Conservation (phyloP, 305 asterid genomes). For the Fraxinus platypoda region DNA sequence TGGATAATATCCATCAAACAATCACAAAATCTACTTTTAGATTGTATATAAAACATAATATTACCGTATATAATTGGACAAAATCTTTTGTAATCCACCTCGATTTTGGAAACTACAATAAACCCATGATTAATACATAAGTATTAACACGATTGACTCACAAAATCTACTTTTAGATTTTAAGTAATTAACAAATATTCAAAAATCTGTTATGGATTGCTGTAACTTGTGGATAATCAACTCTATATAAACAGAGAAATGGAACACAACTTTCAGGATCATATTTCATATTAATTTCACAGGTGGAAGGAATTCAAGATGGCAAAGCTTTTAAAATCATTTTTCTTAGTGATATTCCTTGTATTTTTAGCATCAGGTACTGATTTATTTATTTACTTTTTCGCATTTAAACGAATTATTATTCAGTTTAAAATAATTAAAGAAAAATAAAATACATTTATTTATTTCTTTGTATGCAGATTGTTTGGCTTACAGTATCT, state of each 20-base stretch:
- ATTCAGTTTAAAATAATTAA: too few relatives aligned
- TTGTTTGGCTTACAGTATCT: neutral
- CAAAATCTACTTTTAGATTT: neutral
- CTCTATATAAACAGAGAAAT: neutral
- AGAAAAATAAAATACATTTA: neutral
- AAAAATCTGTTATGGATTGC: neutral
- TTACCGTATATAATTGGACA: neutral
- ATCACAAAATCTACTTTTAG: too few relatives aligned
- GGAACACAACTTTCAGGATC: neutral
- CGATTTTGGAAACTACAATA: neutral
- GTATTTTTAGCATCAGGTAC: neutral
- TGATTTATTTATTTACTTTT: neutral
- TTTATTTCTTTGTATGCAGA: neutral
- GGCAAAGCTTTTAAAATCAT: neutral
- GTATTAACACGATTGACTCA: neutral
- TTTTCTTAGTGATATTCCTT: neutral
- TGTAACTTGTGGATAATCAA: neutral
- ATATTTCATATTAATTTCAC: neutral
- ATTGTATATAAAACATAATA: neutral
- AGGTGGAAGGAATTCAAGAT: neutral
- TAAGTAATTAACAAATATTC: neutral
- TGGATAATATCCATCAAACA: too few relatives aligned
- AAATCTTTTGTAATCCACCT: neutral
- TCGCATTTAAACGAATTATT: neutral
- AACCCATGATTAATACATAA: neutral